Base-by-base conservation (phyloP, 768 basidiomycete genomes). In the Glaciozyma antarctica region DNA sequence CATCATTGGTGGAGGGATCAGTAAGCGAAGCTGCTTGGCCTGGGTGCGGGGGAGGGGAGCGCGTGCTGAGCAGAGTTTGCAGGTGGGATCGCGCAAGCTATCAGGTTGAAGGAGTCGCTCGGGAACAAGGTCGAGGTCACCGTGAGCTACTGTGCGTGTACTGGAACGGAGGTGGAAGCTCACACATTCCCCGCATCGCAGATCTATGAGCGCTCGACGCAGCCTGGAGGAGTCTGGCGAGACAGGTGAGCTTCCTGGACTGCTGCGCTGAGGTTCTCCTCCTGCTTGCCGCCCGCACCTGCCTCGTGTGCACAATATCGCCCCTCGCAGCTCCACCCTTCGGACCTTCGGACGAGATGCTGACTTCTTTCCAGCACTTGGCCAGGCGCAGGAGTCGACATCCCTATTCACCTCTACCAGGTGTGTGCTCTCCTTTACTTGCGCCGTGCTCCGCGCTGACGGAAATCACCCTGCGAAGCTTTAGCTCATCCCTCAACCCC, bases 81-180 rank as follows among this genome's bases (percentile, higher is more conserved):
- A 26, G 24, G 38, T 15, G 71, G 71, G 3, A 72, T 73, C 63
- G 66, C 71, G 3, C 65, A 67, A 34, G 71, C 69, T 5, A 57
- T 67, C 7, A 63, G 66, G 2, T 28, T 74, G 38, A 61, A 65
- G 9, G 66, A 68, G 16, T 22, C 21, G 28, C 64, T 72, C 17
- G 71, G 73, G 22, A 26, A 62, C 19, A 17, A 55, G 0, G 60
- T 70, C 51, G 62, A 64, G 2, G 47, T 71, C 15, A 66, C 61
- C 7, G 55, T 57, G 55, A 43, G 8, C 22, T 32, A 13, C 3
- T 10, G 34, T 2, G 22, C 19, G 12, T 22, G 32, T 32, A 12
- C 55, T 24, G 8, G 21, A 34, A 3, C 32, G 8, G 19, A 7
- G n/a, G 9, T 32, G 5, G 5, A 51, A 41, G 26, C 55, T 57